phyloP scores from a whole-genome alignment of 257 asterid genomes.

The Solanum chiquidenum region DNA sequence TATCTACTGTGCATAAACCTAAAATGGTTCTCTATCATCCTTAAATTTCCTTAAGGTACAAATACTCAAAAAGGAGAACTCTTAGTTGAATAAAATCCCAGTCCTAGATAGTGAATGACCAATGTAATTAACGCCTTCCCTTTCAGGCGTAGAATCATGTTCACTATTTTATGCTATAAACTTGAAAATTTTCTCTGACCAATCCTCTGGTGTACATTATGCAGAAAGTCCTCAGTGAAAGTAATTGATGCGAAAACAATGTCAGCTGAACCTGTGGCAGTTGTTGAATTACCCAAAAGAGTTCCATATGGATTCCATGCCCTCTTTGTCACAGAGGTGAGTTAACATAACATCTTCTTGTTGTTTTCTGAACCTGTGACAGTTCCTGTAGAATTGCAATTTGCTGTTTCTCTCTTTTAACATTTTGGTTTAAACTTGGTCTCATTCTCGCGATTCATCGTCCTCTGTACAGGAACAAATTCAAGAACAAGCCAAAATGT shows the following conservation, averaged over 20 bases:
- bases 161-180: background rate
- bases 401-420: background rate
- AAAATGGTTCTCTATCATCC: background rate
- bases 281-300: constrained; percentile 66
- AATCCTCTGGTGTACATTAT: constrained; percentile 1
- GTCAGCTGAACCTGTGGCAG: constrained; percentile 83
- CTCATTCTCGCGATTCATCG: background rate
- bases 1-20: background rate
- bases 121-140: background rate
- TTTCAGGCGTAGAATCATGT: background rate
- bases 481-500: background rate
- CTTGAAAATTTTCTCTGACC: background rate
- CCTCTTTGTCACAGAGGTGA: constrained; percentile 78
- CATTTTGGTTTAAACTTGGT: background rate
- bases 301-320: constrained; percentile 97
- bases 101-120: background rate
- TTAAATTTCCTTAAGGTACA: background rate
- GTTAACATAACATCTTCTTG: background rate
- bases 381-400: background rate
- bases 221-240: constrained; percentile 67
- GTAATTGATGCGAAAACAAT: constrained; percentile 88
- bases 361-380: background rate
- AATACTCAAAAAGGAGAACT: background rate
- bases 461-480: background rate
- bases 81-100: background rate